Conservation (phyloP, 352 stramenopile genomes). For the Phytophthora nicotianae region DNA sequence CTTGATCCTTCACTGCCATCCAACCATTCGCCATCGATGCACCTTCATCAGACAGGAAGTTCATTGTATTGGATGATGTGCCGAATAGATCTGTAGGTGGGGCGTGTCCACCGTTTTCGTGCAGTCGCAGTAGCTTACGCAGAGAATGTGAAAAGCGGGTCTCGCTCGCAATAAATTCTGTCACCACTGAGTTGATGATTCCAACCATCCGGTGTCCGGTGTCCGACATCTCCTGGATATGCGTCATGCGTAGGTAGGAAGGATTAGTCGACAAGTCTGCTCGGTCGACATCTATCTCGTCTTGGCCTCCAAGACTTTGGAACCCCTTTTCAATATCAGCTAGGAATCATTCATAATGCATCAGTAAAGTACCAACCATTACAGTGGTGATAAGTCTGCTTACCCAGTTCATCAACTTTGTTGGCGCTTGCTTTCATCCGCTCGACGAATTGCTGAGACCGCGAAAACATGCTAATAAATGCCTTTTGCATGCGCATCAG, state of each 20-base stretch:
- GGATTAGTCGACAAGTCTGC: slow-evolving; percentile 62
- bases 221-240: slow-evolving; percentile 75
- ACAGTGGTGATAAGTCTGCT: slow-evolving; percentile 4
- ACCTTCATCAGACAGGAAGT: slow-evolving; percentile 51
- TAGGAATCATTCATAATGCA: slow-evolving; percentile 22
- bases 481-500: slow-evolving; percentile 70
- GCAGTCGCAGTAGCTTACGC: slow-evolving; percentile 57
- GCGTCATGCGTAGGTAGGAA: slow-evolving; percentile 69
- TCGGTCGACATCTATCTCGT: slow-evolving; percentile 47
- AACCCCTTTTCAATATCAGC: slow-evolving; percentile 81
- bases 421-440: slow-evolving; percentile 55
- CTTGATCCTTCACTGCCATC: slow-evolving; percentile 65
- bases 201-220: slow-evolving; percentile 63
- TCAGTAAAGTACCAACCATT: background rate
- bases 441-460: slow-evolving; percentile 49
- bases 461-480: slow-evolving; percentile 52
- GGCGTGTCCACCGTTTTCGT: slow-evolving; percentile 42
- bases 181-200: slow-evolving; percentile 54
- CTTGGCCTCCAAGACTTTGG: slow-evolving; percentile 52
- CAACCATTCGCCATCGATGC: slow-evolving; percentile 59
- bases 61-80: slow-evolving; percentile 29
- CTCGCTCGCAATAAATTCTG: slow-evolving; percentile 65
- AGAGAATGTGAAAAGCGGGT: slow-evolving; percentile 57
- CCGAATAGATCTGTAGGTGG: slow-evolving; percentile 50
- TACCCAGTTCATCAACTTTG: slow-evolving; percentile 75